phyloP scores from a whole-genome alignment of 495 filamentous ascomycete genomes.

The Amorphotheca resinae region DNA sequence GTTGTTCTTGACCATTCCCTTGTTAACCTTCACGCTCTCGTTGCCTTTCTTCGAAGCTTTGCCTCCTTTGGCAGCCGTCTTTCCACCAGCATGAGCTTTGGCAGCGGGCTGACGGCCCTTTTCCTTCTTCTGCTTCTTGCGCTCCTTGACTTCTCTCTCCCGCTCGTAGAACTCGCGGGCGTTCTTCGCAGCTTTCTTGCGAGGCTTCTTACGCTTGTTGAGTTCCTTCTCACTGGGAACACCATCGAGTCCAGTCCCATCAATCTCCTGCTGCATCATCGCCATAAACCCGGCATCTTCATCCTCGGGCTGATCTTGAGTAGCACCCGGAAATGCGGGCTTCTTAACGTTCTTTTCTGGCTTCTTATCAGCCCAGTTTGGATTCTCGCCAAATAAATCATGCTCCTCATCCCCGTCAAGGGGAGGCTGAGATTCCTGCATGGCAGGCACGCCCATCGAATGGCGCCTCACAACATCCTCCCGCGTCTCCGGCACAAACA shows the following conservation, averaged over 20 bases:
- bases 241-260: neutral
- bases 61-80: constrained; percentile 2
- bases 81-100: neutral
- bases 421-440: neutral
- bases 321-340: neutral
- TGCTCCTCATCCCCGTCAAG: neutral
- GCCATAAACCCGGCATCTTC: neutral
- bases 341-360: neutral
- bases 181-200: constrained; percentile 9
- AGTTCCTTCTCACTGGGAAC: neutral
- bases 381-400: neutral
- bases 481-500: constrained; percentile 2
- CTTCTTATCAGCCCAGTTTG: neutral
- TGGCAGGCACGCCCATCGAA: neutral
- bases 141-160: constrained; percentile 6
- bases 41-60: neutral
- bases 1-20: neutral
- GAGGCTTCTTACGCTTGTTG: constrained; percentile 7
- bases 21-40: neutral
- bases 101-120: neutral
- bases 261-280: neutral
- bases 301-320: neutral
- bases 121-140: constrained; percentile 9
- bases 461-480: constrained; percentile 1
- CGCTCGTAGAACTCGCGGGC: constrained; percentile 6